Base-by-base conservation (phyloP, 345 rosid genomes). In the Diplotaxis tenuifolia region DNA sequence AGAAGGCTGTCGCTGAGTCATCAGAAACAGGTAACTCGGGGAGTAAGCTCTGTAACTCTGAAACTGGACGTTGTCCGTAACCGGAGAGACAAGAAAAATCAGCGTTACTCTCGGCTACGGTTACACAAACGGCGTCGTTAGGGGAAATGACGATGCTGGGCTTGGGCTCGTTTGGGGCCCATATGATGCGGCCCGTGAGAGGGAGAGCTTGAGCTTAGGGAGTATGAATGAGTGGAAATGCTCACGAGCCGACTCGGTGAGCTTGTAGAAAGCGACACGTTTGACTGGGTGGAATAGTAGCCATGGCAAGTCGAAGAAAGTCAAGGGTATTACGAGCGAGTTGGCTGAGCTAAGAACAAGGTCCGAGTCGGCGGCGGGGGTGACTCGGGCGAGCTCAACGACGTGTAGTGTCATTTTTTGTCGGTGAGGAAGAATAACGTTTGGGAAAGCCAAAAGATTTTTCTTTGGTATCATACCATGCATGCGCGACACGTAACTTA, bases 141-240 rank as follows among this genome's bases (percentile, higher is more conserved):
- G 40, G 62, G 21, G 72, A 5, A 67, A 56, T 75, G 12, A 65
- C 15, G 55, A 80, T 72, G 71, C 27, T 10, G 1, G 85, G 84
- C 1, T 68, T 62, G 3, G 67, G 16, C 8, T 73, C 47, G 18
- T 29, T 14, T 7, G 16, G 27, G 3, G 68, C 60, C 85, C 82
- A 77, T 0, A 8, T 28, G 64, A 84, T 14, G 63, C 28, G 45
- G 19, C 83, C 83, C 3, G 78, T 36, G 50, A 82, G 65, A 28
- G 84, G 85, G 83, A 79, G 62, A 15, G 76, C 18, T 71, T 79
- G 66, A 84, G 85, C 19, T 62, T 77, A 0, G 83, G 85, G 9
- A 82, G 65, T 58, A 76, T 54, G 3, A 8, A 60, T 0, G 79
- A 78, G 70, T 69, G 5, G 54, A 83, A 81, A 3, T 8, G 29